Evolutionary conservation across 768 basidiomycete genomes (phyloP).

Genomic region (Agaricus blazei): DNA sequence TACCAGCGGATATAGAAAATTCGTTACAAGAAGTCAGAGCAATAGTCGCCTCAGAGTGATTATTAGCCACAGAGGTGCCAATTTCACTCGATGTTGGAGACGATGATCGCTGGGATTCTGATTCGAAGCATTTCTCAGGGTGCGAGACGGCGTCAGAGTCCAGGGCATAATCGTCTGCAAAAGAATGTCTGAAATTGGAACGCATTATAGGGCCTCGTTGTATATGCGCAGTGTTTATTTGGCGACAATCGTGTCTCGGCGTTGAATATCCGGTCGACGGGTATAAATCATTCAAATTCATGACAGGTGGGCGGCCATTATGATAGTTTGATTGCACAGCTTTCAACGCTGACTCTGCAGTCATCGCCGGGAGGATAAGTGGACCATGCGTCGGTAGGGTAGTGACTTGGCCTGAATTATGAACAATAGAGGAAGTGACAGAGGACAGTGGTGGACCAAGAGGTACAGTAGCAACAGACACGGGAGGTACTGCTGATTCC

Average conservation of each 20-base stretch:
- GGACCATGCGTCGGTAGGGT: background rate
- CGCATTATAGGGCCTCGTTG: conserved; percentile 7
- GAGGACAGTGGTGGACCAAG: background rate
- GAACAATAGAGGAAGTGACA: background rate
- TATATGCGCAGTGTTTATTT: background rate
- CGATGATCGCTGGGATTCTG: background rate
- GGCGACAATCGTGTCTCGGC: background rate
- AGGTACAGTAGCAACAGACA: no score
- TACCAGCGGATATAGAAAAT: background rate
- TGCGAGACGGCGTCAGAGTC: background rate
- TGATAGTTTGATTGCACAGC: background rate
- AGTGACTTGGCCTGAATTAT: background rate
- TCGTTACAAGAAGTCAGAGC: background rate
- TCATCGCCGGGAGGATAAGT: background rate
- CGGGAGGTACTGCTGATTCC: background rate
- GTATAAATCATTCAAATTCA: background rate
- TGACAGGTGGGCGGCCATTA: background rate
- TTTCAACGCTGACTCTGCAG: background rate
- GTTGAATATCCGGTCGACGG: background rate
- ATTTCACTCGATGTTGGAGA: background rate
- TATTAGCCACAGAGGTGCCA: background rate
- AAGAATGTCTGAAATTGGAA: background rate
- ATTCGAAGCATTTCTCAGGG: background rate
- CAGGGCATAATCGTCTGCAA: background rate
- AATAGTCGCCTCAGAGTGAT: background rate